Evolutionary conservation across 768 basidiomycete species (phyloP).

Genomic region (Leccinum fibrillosum): DNA sequence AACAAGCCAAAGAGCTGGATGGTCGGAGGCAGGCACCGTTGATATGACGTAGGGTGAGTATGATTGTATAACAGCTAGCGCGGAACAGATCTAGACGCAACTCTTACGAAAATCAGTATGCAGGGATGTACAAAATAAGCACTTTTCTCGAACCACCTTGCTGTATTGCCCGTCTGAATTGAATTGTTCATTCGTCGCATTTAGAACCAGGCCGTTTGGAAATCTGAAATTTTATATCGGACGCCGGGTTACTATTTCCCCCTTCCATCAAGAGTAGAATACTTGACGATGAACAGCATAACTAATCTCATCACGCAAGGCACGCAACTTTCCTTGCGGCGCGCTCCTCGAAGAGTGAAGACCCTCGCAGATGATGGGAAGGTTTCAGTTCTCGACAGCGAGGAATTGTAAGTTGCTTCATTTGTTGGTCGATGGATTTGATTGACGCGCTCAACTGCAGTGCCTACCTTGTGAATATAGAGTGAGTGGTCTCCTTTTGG

Average conservation of each 20-base stretch:
- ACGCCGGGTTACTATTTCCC: background rate
- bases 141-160: background rate
- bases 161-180: slow-evolving; percentile 7
- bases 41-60: slow-evolving; percentile 10
- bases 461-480: slow-evolving; percentile 39
- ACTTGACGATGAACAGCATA: slow-evolving; percentile 13
- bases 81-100: background rate
- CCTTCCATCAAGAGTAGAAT: background rate
- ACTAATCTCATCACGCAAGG: slow-evolving; percentile 20
- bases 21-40: slow-evolving; percentile 32
- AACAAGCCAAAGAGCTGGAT: slow-evolving; percentile 61
- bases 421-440: background rate
- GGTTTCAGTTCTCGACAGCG: slow-evolving; percentile 28
- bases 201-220: slow-evolving; percentile 9
- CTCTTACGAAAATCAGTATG: background rate
- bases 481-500: slow-evolving; percentile 20
- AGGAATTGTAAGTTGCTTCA: slow-evolving; percentile 31
- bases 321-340: slow-evolving; percentile 21
- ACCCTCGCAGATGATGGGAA: slow-evolving; percentile 18
- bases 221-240: background rate
- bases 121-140: slow-evolving; percentile 1
- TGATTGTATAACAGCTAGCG: background rate
- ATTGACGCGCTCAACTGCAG: slow-evolving; percentile 18
- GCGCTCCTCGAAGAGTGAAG: slow-evolving; percentile 18
- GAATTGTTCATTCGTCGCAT: slow-evolving; percentile 6